Conservation (phyloP, 2,329 filamentous ascomycete genomes). For the Fusarium sororula region DNA sequence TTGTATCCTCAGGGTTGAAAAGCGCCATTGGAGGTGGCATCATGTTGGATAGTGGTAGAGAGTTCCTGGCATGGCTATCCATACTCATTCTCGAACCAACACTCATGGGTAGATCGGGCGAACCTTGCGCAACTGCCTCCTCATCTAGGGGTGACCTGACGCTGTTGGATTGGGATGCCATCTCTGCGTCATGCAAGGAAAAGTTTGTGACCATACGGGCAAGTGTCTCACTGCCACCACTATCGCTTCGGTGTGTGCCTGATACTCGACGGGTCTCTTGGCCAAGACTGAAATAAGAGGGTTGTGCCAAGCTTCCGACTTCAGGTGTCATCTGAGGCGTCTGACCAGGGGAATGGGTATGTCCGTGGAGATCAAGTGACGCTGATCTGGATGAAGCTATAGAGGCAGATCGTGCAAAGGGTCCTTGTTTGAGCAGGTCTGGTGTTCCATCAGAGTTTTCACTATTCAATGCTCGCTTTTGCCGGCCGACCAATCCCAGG, state of each 20-base stretch:
- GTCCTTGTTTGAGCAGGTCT: constrained; percentile 90
- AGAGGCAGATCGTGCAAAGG: constrained; percentile 86
- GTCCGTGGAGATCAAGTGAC: constrained; percentile 86
- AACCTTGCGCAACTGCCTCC: constrained; percentile 75
- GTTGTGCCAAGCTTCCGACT: constrained; percentile 72
- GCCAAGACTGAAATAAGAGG: constrained; percentile 89
- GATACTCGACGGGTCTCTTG: constrained; percentile 76
- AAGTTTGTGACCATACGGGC: constrained; percentile 84
- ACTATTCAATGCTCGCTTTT: constrained; percentile 89
- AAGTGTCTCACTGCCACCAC: constrained; percentile 86
- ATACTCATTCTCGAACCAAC: constrained; percentile 44
- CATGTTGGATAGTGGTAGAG: constrained; percentile 66
- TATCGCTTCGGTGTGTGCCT: constrained; percentile 84
- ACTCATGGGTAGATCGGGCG: constrained; percentile 75
- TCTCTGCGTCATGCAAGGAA: constrained; percentile 71
- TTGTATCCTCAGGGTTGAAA: constrained; percentile 94
- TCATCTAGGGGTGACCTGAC: constrained; percentile 76
- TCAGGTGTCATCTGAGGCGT: constrained; percentile 89
- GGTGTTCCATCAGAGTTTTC: constrained; percentile 83
- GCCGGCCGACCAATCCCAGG: constrained; percentile 95
- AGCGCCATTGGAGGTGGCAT: constrained; percentile 93
- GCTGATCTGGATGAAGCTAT: constrained; percentile 91
- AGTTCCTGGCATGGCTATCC: constrained; percentile 47
- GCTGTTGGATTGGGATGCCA: constrained; percentile 54
- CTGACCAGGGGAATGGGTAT: constrained; percentile 76